Evolutionary conservation across 257 asterid genomes (phyloP).

Genomic region (Fraxinus americana): DNA sequence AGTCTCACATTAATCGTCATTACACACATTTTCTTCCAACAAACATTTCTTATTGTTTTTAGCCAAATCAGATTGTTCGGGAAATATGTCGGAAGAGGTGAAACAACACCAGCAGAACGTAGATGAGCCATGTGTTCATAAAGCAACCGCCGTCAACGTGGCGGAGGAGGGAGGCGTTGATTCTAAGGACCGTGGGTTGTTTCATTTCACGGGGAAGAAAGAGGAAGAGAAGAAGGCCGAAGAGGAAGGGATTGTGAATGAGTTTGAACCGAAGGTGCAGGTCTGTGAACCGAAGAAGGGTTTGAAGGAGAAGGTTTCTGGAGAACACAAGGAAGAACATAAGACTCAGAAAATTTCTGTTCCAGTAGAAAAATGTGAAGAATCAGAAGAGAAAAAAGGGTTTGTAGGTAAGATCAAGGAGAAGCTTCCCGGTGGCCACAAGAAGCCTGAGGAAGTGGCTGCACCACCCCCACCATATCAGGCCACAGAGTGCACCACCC

Average conservation of each 20-base stretch:
- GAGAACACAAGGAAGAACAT: constrained; percentile 42
- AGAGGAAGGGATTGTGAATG: constrained; percentile 42
- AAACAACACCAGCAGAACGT: constrained; percentile 28
- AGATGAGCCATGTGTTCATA: constrained; percentile 29
- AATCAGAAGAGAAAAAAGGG: constrained; percentile 71
- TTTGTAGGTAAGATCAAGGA: constrained; percentile 76
- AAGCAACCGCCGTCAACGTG: constrained; percentile 12
- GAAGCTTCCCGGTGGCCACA: constrained; percentile 77
- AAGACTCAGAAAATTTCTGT: constrained; percentile 40
- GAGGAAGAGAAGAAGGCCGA: constrained; percentile 49
- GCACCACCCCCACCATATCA: constrained; percentile 31
- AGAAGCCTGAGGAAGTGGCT: constrained; percentile 50
- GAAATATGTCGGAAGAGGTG: constrained; percentile 57
- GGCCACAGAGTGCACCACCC: constrained; percentile 28
- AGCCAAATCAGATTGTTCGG: neutral
- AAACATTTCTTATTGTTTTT: neutral
- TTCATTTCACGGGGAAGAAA: constrained; percentile 55
- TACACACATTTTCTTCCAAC: neutral
- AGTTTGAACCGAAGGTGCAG: constrained; percentile 59
- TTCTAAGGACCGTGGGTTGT: constrained; percentile 61
- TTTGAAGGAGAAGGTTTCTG: constrained; percentile 56
- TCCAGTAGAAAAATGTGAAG: constrained; percentile 49
- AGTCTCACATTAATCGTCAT: neutral
- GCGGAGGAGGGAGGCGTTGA: constrained; percentile 40
- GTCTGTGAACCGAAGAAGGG: constrained; percentile 65